These are phyloP conservation scores for Suhomyces coccinellae DNA, from an alignment of 1,139 yeast genomes.

Conservation along the genomic window DNA sequence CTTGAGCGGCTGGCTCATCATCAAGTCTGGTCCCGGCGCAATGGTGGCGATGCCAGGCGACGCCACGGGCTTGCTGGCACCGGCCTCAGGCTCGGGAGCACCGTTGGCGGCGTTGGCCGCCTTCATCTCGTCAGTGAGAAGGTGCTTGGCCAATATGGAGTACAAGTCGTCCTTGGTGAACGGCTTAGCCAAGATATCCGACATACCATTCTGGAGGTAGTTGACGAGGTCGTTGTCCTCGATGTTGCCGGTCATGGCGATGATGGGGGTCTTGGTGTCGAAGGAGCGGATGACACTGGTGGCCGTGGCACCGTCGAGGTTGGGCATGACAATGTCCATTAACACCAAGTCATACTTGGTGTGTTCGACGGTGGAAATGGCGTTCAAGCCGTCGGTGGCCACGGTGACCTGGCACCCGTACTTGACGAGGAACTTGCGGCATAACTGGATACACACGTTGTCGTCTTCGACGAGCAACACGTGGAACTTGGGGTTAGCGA, in stretches of 20 bases:
- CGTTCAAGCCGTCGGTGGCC: constrained; percentile 88
- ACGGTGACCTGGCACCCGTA: constrained; percentile 93
- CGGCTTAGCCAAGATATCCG: constrained; percentile 89
- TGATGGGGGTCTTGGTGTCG: constrained; percentile 82
- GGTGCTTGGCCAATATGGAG: constrained; percentile 70
- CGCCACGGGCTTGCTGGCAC: constrained; percentile 2
- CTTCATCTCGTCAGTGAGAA: constrained; percentile 28
- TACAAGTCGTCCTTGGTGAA: constrained; percentile 84
- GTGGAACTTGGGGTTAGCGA: constrained; percentile 54
- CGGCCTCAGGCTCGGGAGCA: constrained; percentile 1
- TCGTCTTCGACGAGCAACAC: constrained; percentile 87
- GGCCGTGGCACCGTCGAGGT: constrained; percentile 91
- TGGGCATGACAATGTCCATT: constrained; percentile 95
- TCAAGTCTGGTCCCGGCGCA: constrained; percentile 2
- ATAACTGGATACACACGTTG: constrained; percentile 74
- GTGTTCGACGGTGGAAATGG: constrained; percentile 77
- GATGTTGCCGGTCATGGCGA: constrained; percentile 92
- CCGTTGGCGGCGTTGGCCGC: constrained; percentile 2
- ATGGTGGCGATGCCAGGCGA: constrained; percentile 3
- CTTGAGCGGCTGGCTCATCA: constrained; percentile 5
- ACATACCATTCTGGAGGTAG: constrained; percentile 86
- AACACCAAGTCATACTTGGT: constrained; percentile 78
- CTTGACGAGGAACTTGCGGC: constrained; percentile 75
- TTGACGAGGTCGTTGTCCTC: constrained; percentile 78
- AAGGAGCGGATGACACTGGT: constrained; percentile 82